Base-by-base conservation (phyloP, 345 rosid genomes). In the Laguncularia racemosa region DNA sequence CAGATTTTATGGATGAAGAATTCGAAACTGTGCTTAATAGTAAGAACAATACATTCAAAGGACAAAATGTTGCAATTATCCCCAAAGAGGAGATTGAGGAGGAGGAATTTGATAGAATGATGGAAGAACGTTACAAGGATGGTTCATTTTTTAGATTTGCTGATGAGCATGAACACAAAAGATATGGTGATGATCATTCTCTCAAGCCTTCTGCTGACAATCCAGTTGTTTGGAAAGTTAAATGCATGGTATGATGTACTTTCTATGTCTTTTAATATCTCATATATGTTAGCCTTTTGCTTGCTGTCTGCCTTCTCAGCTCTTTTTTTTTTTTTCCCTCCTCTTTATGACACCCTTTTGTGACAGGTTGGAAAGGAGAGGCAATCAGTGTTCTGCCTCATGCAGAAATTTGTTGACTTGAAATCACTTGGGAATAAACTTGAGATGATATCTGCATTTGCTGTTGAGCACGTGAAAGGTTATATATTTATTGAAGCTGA, bases 331-430 rank as follows among this genome's bases (percentile, higher is more conserved):
- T 14, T 43, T 38, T 28, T 54, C 21, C 16, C 50, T 17, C 9
- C 17, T 19, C 19, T 38, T n/a, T 5, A n/a, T 66, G 46, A 61
- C 55, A 63, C 49, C 62, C 73, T 49, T 73, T 45, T 46, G 60
- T 38, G 69, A 67, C 71, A 89, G 99, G 77, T 76, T 73, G 96
- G 95, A 57, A 84, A 89, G 17, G 97, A 93, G 79, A 79, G 69
- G 71, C 86, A 80, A 63, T 83, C 82, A 1, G 90, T 76, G 38
- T 84, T 93, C 70, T 93, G 96, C 65, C 84, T 93, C 56, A 93
- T 87, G 97, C 96, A 87, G 82, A 93, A 93, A 65, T 93, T 77
- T 79, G 78, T 77, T n/a, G 92, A 89, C 73, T 28, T 89, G 76
- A 65, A 76, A 56, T 70, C 83, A 69, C 70, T 85, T 6, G 90